Evolutionary conservation across 441 rosid genomes (phyloP).

Genomic region (Aquilaria agallochum): DNA sequence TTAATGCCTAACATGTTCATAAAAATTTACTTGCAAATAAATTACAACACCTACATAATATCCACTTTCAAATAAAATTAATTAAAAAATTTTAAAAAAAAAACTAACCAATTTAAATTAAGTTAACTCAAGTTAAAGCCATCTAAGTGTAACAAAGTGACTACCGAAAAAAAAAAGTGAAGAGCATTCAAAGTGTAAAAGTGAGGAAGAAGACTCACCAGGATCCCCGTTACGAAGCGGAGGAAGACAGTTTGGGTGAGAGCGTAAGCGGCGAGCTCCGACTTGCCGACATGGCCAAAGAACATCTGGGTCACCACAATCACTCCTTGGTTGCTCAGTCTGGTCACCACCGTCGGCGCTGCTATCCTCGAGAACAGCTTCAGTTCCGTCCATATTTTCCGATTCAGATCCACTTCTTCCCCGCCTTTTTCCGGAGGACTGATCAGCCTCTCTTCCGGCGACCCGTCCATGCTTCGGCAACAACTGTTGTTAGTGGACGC

Average conservation of each 20-base stretch:
- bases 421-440: not conserved
- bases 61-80: too few relatives aligned
- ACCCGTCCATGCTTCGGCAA: too few relatives aligned
- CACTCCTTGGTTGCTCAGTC: constrained; percentile 28
- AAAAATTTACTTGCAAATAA: not conserved
- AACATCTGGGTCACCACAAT: constrained; percentile 36
- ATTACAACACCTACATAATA: too few relatives aligned
- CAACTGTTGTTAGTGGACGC: too few relatives aligned
- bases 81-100: too few relatives aligned
- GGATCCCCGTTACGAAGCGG: constrained; percentile 36
- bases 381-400: constrained; percentile 46
- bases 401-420: constrained; percentile 4
- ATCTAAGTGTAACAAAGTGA: not conserved
- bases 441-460: too few relatives aligned
- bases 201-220: constrained; percentile 20
- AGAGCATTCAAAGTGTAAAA: not conserved
- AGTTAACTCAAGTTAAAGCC: not conserved
- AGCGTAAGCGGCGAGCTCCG: constrained; percentile 42
- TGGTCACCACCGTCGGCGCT: constrained; percentile 26
- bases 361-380: constrained; percentile 37
- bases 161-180: not conserved
- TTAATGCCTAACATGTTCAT: too few relatives aligned
- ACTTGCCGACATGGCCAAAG: constrained; percentile 33
- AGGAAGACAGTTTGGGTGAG: constrained; percentile 31
- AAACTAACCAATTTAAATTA: not conserved